Conservation (phyloP, 176 grass and related monocot genomes). For the maize (Zea mays) region Zm-B73-REFERENCE-NAM-5.0 NC_050100.1:13125501-13126000, state of each 20-base stretch:
- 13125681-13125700: background rate
- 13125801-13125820: background rate
- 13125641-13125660: background rate
- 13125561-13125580: conserved; percentile 62
- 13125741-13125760: background rate
- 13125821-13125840: background rate
- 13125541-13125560: conserved; percentile 61
- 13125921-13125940: background rate
- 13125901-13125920: background rate
- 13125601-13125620: background rate
- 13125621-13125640: background rate
- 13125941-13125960: background rate
- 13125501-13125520: conserved; percentile 77
- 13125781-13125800: background rate
- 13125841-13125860: background rate
- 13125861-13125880: background rate
- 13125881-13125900: background rate
- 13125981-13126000: background rate
- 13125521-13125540: conserved; percentile 73
- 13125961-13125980: background rate
- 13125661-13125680: background rate
- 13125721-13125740: background rate
- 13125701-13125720: background rate
- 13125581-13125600: conserved; percentile 2
- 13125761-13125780: background rate